Percentiles rank a stretch among this genome's conserved stretches.
phyloP scores from a whole-genome alignment of 352 stramenopile species.

The Stramenopiles sp. region DNA sequence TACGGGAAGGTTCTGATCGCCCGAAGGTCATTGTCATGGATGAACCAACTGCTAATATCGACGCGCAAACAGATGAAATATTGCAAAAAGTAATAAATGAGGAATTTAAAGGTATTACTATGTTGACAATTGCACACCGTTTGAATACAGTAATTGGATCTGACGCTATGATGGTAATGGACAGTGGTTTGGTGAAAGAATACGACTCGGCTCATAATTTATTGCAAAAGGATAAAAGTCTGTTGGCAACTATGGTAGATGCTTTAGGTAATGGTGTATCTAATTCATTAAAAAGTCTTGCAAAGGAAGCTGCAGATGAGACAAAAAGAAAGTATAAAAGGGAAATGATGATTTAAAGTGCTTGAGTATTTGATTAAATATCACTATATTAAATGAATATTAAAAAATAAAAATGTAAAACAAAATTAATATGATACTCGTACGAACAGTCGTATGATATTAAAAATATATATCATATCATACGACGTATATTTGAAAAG shows the following conservation, averaged over 20 bases:
- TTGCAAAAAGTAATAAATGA: constrained; percentile 58
- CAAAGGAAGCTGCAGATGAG: neutral
- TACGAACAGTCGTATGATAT: no score
- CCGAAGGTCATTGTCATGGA: constrained; percentile 50
- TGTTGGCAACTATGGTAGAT: constrained; percentile 21
- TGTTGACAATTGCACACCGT: constrained; percentile 51
- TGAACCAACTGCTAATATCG: constrained; percentile 60
- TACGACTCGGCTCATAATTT: constrained; percentile 53
- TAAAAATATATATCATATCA: no score
- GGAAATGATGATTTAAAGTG: no score
- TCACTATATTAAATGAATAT: no score
- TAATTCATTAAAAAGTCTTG: neutral
- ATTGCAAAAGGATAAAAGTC: constrained; percentile 33
- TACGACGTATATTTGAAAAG: no score
- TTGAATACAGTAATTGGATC: constrained; percentile 51
- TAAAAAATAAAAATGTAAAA: no score
- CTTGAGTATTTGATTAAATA: no score
- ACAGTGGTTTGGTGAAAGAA: constrained; percentile 69
- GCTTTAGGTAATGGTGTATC: neutral
- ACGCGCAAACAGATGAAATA: constrained; percentile 50
- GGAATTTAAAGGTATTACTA: constrained; percentile 30
- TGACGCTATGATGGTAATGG: constrained; percentile 84
- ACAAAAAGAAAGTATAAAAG: no score
- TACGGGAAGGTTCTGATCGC: neutral
- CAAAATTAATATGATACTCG: no score